These are phyloP conservation scores for Chrysochromulina tobinii DNA, from an alignment of 78 protist species.

Conservation along the genomic window DNA sequence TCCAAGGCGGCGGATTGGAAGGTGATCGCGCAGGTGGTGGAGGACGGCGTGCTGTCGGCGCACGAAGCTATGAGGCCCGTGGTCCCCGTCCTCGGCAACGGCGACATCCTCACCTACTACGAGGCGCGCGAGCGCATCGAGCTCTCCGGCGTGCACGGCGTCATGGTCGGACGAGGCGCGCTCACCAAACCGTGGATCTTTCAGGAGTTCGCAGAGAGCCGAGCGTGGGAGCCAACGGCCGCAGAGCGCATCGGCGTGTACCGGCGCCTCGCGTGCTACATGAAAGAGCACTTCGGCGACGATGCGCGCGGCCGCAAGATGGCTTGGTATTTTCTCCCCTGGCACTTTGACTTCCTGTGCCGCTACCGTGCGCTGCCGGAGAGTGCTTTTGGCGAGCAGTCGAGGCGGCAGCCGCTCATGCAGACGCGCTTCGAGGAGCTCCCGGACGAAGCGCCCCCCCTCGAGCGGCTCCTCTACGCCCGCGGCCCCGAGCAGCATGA, in stretches of 20 bases:
- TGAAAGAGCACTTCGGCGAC: constrained; percentile 18
- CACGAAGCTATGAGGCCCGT: not conserved
- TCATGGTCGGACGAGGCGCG: constrained; percentile 60
- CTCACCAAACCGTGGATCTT: constrained; percentile 98
- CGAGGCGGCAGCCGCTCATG: not conserved
- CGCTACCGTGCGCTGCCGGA: not conserved
- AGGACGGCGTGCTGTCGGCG: not conserved
- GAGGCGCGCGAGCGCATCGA: constrained; percentile 44
- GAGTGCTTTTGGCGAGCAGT: not conserved
- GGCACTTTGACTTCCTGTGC: not conserved
- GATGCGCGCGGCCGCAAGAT: not conserved
- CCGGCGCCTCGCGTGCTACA: constrained; percentile 1
- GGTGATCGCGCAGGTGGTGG: constrained; percentile 56
- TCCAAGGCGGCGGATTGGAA: constrained; percentile 89
- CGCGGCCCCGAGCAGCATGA: not conserved
- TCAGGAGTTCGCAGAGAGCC: constrained; percentile 89
- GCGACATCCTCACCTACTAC: constrained; percentile 80
- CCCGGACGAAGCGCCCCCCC: not conserved
- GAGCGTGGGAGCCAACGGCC: constrained; percentile 85
- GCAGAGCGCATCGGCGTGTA: constrained; percentile 79
- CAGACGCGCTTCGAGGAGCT: not conserved
- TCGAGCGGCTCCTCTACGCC: not conserved
- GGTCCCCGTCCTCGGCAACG: constrained; percentile 64
- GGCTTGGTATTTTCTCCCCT: constrained; percentile 4
- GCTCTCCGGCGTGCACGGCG: not conserved